phyloP scores from a whole-genome alignment of 352 stramenopile species.

The Globisporangium irregulare region DNA sequence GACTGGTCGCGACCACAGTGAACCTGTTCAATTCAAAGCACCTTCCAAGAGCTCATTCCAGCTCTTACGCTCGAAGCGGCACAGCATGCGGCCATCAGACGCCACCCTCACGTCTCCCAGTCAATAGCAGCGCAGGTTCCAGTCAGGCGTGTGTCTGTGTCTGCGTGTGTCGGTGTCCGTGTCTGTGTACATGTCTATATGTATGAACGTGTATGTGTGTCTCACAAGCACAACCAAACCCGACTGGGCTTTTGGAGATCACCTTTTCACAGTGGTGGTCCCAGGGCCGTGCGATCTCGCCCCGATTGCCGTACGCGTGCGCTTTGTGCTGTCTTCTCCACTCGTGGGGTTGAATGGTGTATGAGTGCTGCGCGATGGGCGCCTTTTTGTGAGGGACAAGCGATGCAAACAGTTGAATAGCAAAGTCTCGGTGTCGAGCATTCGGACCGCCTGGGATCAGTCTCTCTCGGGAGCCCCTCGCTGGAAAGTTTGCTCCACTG shows the following conservation, averaged over 20 bases:
- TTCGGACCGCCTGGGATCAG: slow-evolving; percentile 49
- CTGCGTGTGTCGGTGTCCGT: neutral
- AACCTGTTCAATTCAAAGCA: neutral
- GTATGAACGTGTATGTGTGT: neutral
- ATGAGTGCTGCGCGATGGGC: slow-evolving; percentile 15
- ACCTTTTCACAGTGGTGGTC: slow-evolving; percentile 86
- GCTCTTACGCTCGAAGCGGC: slow-evolving; percentile 5
- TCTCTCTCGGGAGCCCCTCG: slow-evolving; percentile 20
- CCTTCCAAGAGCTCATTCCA: slow-evolving; percentile 3
- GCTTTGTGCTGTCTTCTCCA: slow-evolving; percentile 10
- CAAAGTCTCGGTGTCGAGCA: slow-evolving; percentile 88
- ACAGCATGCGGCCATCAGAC: neutral
- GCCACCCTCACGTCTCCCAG: neutral
- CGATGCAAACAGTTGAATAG: slow-evolving; percentile 90
- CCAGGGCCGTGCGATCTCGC: slow-evolving; percentile 79
- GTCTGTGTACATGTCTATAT: neutral
- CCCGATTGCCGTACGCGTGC: slow-evolving; percentile 39
- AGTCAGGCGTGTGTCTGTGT: neutral
- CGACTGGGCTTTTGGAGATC: slow-evolving; percentile 84
- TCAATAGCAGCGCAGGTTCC: neutral
- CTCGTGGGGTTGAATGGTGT: slow-evolving; percentile 5
- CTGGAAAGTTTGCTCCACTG: slow-evolving; percentile 80
- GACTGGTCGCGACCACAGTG: slow-evolving; percentile 12
- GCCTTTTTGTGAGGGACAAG: slow-evolving; percentile 80
- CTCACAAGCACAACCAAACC: slow-evolving; percentile 8